phyloP scores from a whole-genome alignment of 352 stramenopile species.

The Phytophthora boehmeriae region DNA sequence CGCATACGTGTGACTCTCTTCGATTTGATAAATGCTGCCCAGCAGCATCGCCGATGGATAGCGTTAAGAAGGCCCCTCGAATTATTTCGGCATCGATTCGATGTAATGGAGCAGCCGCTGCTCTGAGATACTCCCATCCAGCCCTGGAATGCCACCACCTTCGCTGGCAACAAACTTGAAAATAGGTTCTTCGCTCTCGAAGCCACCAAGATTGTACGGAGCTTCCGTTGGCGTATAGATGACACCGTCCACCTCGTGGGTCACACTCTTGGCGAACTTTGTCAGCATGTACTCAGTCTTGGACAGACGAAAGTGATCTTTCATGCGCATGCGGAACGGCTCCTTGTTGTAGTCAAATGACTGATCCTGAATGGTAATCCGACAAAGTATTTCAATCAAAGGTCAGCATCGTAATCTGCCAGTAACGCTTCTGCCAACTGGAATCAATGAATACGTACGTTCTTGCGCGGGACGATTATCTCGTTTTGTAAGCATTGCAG shows the following conservation, averaged over 20 bases:
- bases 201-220: conserved; percentile 85
- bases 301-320: conserved; percentile 86
- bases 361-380: conserved; percentile 49
- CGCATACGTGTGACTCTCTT: conserved; percentile 59
- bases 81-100: conserved; percentile 69
- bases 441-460: conserved; percentile 45
- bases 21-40: conserved; percentile 10
- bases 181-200: conserved; percentile 82
- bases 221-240: conserved; percentile 88
- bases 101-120: conserved; percentile 83
- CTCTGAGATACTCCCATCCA: conserved; percentile 86
- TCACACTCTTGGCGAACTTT: conserved; percentile 88
- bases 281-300: conserved; percentile 88
- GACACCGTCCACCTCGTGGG: conserved; percentile 86
- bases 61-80: conserved; percentile 15
- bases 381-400: background rate
- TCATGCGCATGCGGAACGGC: conserved; percentile 89
- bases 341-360: conserved; percentile 81
- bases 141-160: conserved; percentile 75
- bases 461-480: conserved; percentile 86
- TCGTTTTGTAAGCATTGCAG: conserved; percentile 90
- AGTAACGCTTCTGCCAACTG: conserved; percentile 1
- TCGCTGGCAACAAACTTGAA: conserved; percentile 92
- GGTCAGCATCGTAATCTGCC: too few species aligned
- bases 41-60: conserved; percentile 19